Conservation (phyloP, 192 early-diverging fungal species). For the Coemansia sp. region DNA sequence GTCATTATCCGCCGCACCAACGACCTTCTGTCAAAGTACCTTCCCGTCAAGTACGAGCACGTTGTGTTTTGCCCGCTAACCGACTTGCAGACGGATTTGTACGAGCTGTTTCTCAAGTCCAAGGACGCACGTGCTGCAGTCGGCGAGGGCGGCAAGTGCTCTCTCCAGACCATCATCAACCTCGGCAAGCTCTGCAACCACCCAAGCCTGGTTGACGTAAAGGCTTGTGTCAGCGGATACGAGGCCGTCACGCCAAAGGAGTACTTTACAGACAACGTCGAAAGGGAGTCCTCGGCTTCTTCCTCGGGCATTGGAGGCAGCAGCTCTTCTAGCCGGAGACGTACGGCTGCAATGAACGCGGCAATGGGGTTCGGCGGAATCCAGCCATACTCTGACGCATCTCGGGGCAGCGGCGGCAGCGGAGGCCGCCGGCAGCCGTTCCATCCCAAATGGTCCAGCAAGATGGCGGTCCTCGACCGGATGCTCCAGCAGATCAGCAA, state of each 20-base stretch:
- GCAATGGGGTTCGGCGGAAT: neutral
- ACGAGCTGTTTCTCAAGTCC: constrained; percentile 80
- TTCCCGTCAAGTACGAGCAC: constrained; percentile 97
- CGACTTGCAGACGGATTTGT: constrained; percentile 76
- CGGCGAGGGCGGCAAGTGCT: constrained; percentile 75
- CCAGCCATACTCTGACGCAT: neutral
- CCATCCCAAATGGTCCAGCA: constrained; percentile 81
- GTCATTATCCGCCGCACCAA: constrained; percentile 98
- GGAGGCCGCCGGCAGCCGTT: constrained; percentile 15
- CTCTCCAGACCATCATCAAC: constrained; percentile 86
- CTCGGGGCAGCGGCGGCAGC: neutral
- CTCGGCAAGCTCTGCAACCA: constrained; percentile 99
- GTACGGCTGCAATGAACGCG: constrained; percentile 14
- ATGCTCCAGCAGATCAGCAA: constrained; percentile 76
- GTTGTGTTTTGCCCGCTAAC: constrained; percentile 94
- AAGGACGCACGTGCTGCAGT: constrained; percentile 59
- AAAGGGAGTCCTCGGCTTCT: neutral
- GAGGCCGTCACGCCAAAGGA: constrained; percentile 59
- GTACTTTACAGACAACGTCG: constrained; percentile 54
- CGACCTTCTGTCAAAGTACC: constrained; percentile 94
- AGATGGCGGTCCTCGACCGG: constrained; percentile 81
- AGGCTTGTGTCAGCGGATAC: constrained; percentile 62
- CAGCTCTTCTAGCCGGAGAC: neutral
- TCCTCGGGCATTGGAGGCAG: neutral
- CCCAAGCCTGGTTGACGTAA: constrained; percentile 81